Conservation (phyloP, 1,284 basidiomycete genomes). For the Tilletia indica region DNA sequence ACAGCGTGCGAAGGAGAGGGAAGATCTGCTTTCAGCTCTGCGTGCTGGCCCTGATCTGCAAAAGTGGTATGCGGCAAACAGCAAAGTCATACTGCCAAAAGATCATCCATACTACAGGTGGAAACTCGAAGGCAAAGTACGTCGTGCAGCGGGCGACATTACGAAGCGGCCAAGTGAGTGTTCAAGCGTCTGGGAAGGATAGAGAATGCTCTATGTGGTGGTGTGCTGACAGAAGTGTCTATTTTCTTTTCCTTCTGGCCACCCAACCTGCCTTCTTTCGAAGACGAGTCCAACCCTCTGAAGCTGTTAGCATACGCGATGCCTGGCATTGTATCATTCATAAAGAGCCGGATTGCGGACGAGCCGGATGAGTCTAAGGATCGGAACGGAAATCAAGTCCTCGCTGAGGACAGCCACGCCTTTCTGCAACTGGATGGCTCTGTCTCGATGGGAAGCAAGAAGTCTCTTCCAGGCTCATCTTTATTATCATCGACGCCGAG, state of each 20-base stretch:
- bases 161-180: conserved; percentile 15
- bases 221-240: background rate
- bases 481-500: too few species aligned
- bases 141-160: background rate
- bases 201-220: background rate
- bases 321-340: conserved; percentile 9
- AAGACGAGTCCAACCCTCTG: conserved; percentile 13
- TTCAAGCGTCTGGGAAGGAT: background rate
- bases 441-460: background rate
- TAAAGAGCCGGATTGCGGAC: background rate
- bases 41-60: conserved; percentile 5
- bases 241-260: background rate
- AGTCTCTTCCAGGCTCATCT: too few species aligned
- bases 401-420: background rate
- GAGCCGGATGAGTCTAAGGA: background rate
- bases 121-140: background rate
- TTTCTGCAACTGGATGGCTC: background rate
- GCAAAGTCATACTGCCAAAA: conserved; percentile 13
- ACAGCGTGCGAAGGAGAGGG: background rate
- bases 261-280: background rate
- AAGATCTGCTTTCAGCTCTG: background rate
- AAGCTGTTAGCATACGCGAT: conserved; percentile 10
- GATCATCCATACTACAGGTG: conserved; percentile 8
- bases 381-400: background rate
- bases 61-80: conserved; percentile 5